Percentiles rank a stretch among this genome's conserved stretches.
These are phyloP conservation scores for Ceratocystis lukuohia DNA, from an alignment of 2,329 filamentous ascomycete species.

Conservation along the genomic window DNA sequence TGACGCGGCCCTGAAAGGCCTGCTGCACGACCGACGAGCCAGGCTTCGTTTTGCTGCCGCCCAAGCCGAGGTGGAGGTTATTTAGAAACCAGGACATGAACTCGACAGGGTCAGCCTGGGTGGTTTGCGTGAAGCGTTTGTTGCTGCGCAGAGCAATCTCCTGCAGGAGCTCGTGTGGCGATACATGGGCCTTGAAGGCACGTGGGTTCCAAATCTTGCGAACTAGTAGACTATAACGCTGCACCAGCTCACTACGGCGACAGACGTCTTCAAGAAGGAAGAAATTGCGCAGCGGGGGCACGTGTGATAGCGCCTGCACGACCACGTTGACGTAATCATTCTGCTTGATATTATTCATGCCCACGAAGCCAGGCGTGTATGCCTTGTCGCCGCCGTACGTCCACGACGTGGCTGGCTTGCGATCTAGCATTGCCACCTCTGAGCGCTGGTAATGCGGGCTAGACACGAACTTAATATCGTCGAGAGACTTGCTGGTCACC, in stretches of 20 bases:
- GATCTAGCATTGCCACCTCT: slow-evolving; percentile 71
- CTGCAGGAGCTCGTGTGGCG: slow-evolving; percentile 90
- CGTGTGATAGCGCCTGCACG: slow-evolving; percentile 81
- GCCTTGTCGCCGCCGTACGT: slow-evolving; percentile 62
- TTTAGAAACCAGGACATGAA: slow-evolving; percentile 98
- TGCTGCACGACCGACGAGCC: slow-evolving; percentile 77
- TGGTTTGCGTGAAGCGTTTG: slow-evolving; percentile 81
- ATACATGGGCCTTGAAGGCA: slow-evolving; percentile 93
- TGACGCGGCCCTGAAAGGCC: slow-evolving; percentile 84
- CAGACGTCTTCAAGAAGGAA: slow-evolving; percentile 76
- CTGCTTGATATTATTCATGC: slow-evolving; percentile 99
- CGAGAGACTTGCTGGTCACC: slow-evolving; percentile 82
- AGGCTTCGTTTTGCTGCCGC: slow-evolving; percentile 77
- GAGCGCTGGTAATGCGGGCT: slow-evolving; percentile 73
- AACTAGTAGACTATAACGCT: slow-evolving; percentile 76
- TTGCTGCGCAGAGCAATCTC: slow-evolving; percentile 82
- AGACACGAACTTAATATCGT: slow-evolving; percentile 96
- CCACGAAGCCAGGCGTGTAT: slow-evolving; percentile 88
- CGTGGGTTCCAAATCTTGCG: slow-evolving; percentile 97
- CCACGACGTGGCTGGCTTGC: slow-evolving; percentile 47
- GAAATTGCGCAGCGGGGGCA: slow-evolving; percentile 78
- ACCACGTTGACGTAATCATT: slow-evolving; percentile 98
- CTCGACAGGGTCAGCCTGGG: slow-evolving; percentile 89
- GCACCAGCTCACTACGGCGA: slow-evolving; percentile 61
- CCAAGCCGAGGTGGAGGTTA: slow-evolving; percentile 80